Evolutionary conservation across 345 rosid genomes (phyloP).

Genomic region (Angophora floribunda): DNA sequence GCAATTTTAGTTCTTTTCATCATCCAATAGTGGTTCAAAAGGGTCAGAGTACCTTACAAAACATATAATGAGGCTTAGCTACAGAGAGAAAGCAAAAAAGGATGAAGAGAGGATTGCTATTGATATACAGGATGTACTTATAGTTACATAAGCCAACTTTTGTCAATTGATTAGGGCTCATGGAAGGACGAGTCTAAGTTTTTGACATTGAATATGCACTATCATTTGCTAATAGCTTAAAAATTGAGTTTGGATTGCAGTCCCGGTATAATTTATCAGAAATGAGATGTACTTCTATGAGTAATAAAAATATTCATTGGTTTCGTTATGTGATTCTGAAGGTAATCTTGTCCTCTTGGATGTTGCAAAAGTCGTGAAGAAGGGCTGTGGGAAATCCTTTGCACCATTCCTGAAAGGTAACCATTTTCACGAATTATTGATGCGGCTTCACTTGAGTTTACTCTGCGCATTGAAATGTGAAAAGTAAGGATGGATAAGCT

Average conservation of each 20-base stretch:
- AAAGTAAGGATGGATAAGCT: not conserved
- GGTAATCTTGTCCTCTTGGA: constrained; percentile 69
- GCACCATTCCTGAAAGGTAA: constrained; percentile 96
- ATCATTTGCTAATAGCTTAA: not conserved
- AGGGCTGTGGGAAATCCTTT: constrained; percentile 84
- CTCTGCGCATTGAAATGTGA: not conserved
- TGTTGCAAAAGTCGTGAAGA: constrained; percentile 50
- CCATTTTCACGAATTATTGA: not conserved
- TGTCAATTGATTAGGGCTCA: not conserved
- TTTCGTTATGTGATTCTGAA: constrained; percentile 32
- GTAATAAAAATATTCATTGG: constrained; percentile 4
- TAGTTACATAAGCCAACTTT: too few relatives aligned
- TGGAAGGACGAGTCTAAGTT: not conserved
- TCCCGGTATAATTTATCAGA: too few relatives aligned
- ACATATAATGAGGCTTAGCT: not conserved
- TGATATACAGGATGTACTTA: not conserved
- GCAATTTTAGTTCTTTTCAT: not conserved
- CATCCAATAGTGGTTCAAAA: not conserved
- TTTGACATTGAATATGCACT: not conserved
- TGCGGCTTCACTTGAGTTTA: not conserved
- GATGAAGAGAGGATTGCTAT: not conserved
- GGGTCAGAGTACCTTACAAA: not conserved
- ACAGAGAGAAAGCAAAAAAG: not conserved
- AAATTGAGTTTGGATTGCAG: too few relatives aligned
- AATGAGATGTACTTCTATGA: constrained; percentile 9